Conservation (phyloP, 2,329 filamentous ascomycete genomes). For the Colletotrichum aenigma region DNA sequence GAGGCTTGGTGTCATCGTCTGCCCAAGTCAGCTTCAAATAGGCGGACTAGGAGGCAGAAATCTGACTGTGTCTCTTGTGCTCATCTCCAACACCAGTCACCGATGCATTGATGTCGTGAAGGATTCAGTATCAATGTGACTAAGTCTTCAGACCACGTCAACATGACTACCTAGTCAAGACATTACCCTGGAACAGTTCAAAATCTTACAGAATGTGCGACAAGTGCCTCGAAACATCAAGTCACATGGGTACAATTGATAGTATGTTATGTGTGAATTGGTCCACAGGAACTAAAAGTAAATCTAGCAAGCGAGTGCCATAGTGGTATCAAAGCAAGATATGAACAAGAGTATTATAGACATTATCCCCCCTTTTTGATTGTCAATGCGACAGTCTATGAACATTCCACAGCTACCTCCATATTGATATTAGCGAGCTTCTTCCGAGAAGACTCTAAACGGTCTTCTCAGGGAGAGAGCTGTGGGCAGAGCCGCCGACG, state of each 20-base stretch:
- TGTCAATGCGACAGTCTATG: background rate
- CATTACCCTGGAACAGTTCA: background rate
- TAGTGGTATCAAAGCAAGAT: constrained; percentile 17
- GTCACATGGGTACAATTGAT: background rate
- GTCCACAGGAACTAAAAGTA: background rate
- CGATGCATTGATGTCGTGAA: background rate
- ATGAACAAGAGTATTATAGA: constrained; percentile 12
- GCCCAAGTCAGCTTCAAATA: background rate
- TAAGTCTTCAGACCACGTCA: background rate
- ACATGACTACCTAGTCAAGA: background rate
- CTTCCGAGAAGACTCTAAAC: background rate
- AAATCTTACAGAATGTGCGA: background rate
- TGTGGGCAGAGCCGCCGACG: constrained; percentile 17
- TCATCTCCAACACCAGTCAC: background rate
- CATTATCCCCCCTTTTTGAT: background rate
- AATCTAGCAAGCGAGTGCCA: constrained; percentile 9
- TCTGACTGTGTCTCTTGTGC: background rate
- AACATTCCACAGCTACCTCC: background rate
- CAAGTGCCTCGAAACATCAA: background rate
- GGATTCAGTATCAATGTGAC: too few relatives aligned
- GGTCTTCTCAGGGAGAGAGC: constrained; percentile 21
- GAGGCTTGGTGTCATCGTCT: background rate
- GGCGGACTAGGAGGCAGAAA: background rate
- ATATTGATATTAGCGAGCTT: background rate
- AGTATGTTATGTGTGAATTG: background rate